Base-by-base conservation (phyloP, 495 filamentous ascomycete genomes). In the Hyphodiscus hymeniophilus region DNA sequence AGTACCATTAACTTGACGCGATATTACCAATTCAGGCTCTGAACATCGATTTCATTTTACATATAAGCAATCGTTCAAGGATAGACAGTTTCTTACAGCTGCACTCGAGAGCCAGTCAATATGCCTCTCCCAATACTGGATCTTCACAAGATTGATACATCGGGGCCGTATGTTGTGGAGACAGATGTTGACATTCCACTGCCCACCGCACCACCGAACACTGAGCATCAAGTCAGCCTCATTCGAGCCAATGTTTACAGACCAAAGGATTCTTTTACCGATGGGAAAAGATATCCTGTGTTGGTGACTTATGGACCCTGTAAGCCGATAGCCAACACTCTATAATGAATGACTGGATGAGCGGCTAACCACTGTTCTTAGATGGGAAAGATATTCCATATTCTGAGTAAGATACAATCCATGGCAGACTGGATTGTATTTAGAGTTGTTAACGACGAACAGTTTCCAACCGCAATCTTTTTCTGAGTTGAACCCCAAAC, bases 401-500 rank as follows among this genome's bases (percentile, higher is more conserved):
- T n/a, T 7, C n/a, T n/a, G n/a, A 33, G 30, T 33, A 33, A 33
- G 30, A n/a, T n/a, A n/a, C n/a, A n/a, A n/a, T n/a, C n/a, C n/a
- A n/a, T n/a, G n/a, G n/a, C n/a, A n/a, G n/a, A n/a, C n/a, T n/a
- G n/a, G n/a, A n/a, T n/a, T n/a, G n/a, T n/a, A n/a, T n/a, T n/a
- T n/a, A n/a, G n/a, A n/a, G n/a, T n/a, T n/a, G n/a, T n/a, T n/a
- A n/a, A n/a, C n/a, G n/a, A n/a, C n/a, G n/a, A n/a, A n/a, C n/a
- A 57, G 55, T 3, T 77, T 81, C 57, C 62, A 65, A 45, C 38
- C 60, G 0, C 41, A 49, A 10, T 66, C 62, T 26, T 76, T 71
- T 30, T 22, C 47, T 20, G 67, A 76, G 41, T 54, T 76, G 3
- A 75, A 76, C 54, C 66, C 67, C 3, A 63, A 63, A 35, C 71